phyloP scores from a whole-genome alignment of 495 filamentous ascomycete genomes.

The Penicillium soppii region DNA sequence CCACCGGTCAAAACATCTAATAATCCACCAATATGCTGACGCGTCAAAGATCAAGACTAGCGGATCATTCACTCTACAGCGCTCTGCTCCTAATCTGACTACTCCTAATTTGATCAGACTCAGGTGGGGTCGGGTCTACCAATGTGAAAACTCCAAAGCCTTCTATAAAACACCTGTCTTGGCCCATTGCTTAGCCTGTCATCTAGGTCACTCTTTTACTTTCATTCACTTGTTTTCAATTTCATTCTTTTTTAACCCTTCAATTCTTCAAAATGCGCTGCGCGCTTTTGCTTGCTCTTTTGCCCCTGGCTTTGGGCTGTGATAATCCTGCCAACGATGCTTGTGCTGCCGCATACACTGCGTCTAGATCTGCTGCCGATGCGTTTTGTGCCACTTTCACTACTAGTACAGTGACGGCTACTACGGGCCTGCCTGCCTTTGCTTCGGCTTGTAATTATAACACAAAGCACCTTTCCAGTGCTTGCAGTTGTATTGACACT shows the following conservation, averaged over 20 bases:
- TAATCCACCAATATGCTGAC: background rate
- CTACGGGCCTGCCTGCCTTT: slow-evolving; percentile 25
- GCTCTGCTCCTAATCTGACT: too few relatives aligned
- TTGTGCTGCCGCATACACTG: slow-evolving; percentile 30
- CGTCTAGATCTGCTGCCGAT: slow-evolving; percentile 23
- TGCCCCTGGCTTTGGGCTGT: slow-evolving; percentile 29
- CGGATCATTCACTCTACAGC: background rate
- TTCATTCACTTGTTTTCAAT: background rate
- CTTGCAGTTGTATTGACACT: slow-evolving; percentile 30
- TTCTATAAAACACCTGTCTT: background rate
- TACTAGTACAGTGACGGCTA: slow-evolving; percentile 24
- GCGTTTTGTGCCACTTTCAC: slow-evolving; percentile 34
- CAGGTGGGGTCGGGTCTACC: background rate
- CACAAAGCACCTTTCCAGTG: slow-evolving; percentile 28
- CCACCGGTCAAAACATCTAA: background rate
- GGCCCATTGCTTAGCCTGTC: background rate
- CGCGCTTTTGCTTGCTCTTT: slow-evolving; percentile 28
- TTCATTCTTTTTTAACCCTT: slow-evolving; percentile 19
- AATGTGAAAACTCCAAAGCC: too few relatives aligned
- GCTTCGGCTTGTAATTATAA: slow-evolving; percentile 25
- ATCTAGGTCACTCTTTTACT: background rate
- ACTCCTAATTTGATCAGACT: background rate
- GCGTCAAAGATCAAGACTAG: background rate
- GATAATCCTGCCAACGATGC: slow-evolving; percentile 27
- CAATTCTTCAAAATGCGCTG: slow-evolving; percentile 39